Evolutionary conservation across 495 filamentous ascomycete genomes (phyloP), one percentile per base, ranked within the genome.

Genomic region (Trichoderma erinaceum): DNA sequence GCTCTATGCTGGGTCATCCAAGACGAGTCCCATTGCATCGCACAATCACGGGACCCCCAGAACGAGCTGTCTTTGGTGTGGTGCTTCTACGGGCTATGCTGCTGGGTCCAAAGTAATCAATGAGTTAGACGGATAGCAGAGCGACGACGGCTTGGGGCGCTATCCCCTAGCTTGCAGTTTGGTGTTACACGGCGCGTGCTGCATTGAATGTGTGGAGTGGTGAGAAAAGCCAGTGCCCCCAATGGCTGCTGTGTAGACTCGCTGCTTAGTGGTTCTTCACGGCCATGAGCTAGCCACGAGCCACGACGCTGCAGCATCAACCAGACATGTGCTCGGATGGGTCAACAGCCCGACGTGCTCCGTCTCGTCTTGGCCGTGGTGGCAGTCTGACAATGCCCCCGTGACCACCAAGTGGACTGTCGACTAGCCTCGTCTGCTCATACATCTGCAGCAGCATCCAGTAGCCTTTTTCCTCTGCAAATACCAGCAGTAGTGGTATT

Each of bases 331-430:
- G 50, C 50, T 32, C 27, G 23, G 56, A 61, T 18, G 56, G 56
- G 56, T 13, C 25, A 61, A 61, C 16, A 32, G 56, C 56, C 56
- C 27, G 27, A 61, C 56, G 12, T 12, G 56, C 50, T 46, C 43
- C 43, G 43, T 46, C 43, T 56, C 50, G 50, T 56, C 50, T n/a
- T 56, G 27, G 56, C 56, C 27, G 56, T 32, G 44, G 44, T 48
- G 56, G 56, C 27, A 27, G 56, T 32, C 56, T 61, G 56, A 61
- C 27, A 32, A 61, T 61, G 56, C 27, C 56, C 56, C 56, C 56
- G 56, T 61, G 56, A 61, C 56, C 56, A 27, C 12, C 56, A 32
- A 32, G 56, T 61, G 56, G 56, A 61, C 10, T 7, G n/a, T 18
- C 4, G 50, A 56, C 50, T 25, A 56, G 50, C 50, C 18, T 56